Base-by-base conservation (phyloP, 2,329 filamentous ascomycete genomes). In the Cercospora nicotianae region DNA sequence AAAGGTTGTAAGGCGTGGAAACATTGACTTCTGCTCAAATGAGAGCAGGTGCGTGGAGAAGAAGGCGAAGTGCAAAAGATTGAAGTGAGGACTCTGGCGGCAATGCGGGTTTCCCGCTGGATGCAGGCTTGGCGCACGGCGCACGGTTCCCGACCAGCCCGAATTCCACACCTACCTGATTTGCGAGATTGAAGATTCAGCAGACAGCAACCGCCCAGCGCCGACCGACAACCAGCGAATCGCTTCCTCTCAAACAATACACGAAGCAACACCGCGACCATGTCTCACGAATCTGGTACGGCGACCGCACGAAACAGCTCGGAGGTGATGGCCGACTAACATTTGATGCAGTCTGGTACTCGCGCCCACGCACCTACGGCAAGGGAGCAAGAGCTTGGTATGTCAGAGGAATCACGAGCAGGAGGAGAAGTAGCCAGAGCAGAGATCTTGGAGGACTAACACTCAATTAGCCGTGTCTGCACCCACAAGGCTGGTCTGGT, bases 401-500 rank as follows among this genome's bases (percentile, higher is more conserved):
- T 83, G 91, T 86, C 55, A 59, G 66, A 30, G 4, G 60, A 68
- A 63, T 31, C 10, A 66, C 53, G 59, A 36, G 30, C 57, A 67
- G 62, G 31, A 53, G 62, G 18, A 66, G 30, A 58, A 45, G 55
- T 70, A 64, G 62, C 58, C 63, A 64, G 65, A 63, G 68, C 70
- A 42, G 67, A 69, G 65, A 69, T 70, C 73, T 23, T 31, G 18
- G 39, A 31, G n/a, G 18, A 33, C 76, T 78, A 71, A 78, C 71
- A 69, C 60, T 64, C 30, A 59, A 57, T 77, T 79, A 92, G 90
- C 87, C 90, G 90, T 81, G 89, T 91, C 81, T 92, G 90, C 92
- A 93, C 93, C 82, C 94, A 99, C 91, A 90, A 89, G 82, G 94
- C 95, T 81, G 95, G 95, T 96, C 90, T 99, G 78, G 97, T 99